Conservation (phyloP, 2,329 filamentous ascomycete species). For the Grosmannia clavigera region DNA sequence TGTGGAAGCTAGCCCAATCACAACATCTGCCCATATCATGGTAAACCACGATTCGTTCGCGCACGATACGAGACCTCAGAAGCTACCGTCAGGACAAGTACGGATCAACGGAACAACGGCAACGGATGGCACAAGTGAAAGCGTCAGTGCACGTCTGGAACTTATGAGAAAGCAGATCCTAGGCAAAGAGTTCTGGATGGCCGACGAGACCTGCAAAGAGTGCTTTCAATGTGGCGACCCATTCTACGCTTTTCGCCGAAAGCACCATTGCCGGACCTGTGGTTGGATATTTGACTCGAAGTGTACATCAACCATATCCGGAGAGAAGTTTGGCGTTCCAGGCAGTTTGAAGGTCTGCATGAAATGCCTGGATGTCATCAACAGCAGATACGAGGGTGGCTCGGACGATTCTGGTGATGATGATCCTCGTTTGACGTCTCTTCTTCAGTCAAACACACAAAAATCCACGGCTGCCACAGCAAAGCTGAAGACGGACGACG, state of each 20-base stretch:
- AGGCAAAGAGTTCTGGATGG: conserved; percentile 98
- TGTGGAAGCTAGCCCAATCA: conserved; percentile 43
- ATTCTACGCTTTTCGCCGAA: conserved; percentile 87
- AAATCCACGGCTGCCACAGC: conserved; percentile 24
- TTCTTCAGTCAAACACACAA: conserved; percentile 43
- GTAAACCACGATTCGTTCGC: conserved; percentile 45
- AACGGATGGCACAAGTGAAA: conserved; percentile 44
- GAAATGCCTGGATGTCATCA: conserved; percentile 82
- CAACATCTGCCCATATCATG: conserved; percentile 45
- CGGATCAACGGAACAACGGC: conserved; percentile 44
- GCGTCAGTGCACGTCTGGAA: conserved; percentile 48
- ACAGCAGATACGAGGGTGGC: conserved; percentile 72
- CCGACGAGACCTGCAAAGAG: conserved; percentile 93
- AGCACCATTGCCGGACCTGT: conserved; percentile 91
- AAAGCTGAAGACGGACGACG: conserved; percentile 27
- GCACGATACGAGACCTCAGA: conserved; percentile 31
- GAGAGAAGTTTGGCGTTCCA: conserved; percentile 74
- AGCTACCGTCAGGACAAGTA: conserved; percentile 31
- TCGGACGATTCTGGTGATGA: conserved; percentile 78
- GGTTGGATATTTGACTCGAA: conserved; percentile 98
- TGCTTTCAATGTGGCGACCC: conserved; percentile 85
- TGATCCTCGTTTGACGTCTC: conserved; percentile 49
- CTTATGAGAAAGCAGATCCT: conserved; percentile 78
- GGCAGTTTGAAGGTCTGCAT: conserved; percentile 84
- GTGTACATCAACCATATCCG: conserved; percentile 84